Evolutionary conservation across 73 alveolate genomes (phyloP).

Genomic region (Durusdinium trenchii): DNA sequence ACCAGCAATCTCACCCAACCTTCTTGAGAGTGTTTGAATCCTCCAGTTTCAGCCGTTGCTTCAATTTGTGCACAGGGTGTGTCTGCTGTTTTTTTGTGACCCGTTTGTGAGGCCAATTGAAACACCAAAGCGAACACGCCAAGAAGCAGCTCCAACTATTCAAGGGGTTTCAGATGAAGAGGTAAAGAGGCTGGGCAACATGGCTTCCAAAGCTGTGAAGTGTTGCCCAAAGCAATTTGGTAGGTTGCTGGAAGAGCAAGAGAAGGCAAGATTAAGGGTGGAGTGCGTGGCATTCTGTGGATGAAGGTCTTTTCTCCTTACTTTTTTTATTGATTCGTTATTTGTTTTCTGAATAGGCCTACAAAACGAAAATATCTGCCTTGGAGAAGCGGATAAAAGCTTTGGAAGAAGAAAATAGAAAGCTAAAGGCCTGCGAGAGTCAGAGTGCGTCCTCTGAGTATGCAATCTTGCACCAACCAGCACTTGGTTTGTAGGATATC

Average conservation of each 20-base stretch:
- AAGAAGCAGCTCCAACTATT: not conserved
- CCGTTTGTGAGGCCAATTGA: constrained; percentile 11
- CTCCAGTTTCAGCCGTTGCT: too few relatives aligned
- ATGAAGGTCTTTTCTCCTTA: not conserved
- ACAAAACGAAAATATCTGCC: constrained; percentile 69
- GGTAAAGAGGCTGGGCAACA: constrained; percentile 13
- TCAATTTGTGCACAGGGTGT: too few relatives aligned
- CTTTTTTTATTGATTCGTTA: not conserved
- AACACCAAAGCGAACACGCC: not conserved
- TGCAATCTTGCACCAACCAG: too few relatives aligned
- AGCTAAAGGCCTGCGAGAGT: constrained; percentile 55
- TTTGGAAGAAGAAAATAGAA: constrained; percentile 39
- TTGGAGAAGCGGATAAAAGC: constrained; percentile 72
- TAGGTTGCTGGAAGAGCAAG: constrained; percentile 81
- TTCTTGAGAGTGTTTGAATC: too few relatives aligned
- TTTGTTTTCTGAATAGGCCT: constrained; percentile 13
- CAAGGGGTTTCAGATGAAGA: constrained; percentile 69
- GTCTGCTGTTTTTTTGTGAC: too few relatives aligned
- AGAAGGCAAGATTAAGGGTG: not conserved
- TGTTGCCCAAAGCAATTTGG: too few relatives aligned
- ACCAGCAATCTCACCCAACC: too few relatives aligned
- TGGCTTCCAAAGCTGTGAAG: not conserved
- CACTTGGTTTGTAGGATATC: too few relatives aligned
- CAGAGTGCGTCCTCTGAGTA: too few relatives aligned
- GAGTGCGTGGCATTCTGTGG: too few relatives aligned